Evolutionary conservation across 345 rosid species (phyloP).

Genomic region (Excoecaria agallocha): DNA sequence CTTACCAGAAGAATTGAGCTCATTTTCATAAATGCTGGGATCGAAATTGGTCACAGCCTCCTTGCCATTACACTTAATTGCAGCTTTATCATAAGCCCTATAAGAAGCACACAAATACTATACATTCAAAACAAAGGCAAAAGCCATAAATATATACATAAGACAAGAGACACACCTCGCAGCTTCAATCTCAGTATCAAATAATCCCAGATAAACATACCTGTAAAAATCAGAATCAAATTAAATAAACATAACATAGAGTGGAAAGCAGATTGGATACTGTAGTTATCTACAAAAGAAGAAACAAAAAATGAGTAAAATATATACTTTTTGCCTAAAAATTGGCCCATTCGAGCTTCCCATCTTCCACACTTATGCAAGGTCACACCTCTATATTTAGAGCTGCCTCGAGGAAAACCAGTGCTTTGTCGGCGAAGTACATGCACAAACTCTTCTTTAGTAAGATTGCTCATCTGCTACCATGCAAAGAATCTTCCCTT

Average conservation of each 20-base stretch:
- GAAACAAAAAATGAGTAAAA: background rate
- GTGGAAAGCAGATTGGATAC: background rate
- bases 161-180: conserved; percentile 51
- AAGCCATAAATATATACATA: background rate
- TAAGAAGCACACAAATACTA: background rate
- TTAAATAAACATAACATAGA: background rate
- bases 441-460: conserved; percentile 94
- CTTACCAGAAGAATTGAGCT: conserved; percentile 50
- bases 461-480: conserved; percentile 75
- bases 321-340: conserved; percentile 82
- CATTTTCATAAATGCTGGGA: conserved; percentile 70
- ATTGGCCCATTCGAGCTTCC: conserved; percentile 98
- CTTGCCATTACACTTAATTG: conserved; percentile 89
- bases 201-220: conserved; percentile 88
- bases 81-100: conserved; percentile 88
- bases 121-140: conserved; percentile 5
- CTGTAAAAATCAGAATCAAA: conserved; percentile 33
- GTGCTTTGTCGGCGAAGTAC: conserved; percentile 95
- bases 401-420: conserved; percentile 93
- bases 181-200: conserved; percentile 91
- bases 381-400: conserved; percentile 94
- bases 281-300: no score
- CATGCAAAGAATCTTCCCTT: conserved; percentile 23
- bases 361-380: conserved; percentile 98
- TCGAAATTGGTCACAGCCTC: conserved; percentile 95